phyloP scores from a whole-genome alignment of 2,329 filamentous ascomycete genomes.

The Penicillium sp. region DNA sequence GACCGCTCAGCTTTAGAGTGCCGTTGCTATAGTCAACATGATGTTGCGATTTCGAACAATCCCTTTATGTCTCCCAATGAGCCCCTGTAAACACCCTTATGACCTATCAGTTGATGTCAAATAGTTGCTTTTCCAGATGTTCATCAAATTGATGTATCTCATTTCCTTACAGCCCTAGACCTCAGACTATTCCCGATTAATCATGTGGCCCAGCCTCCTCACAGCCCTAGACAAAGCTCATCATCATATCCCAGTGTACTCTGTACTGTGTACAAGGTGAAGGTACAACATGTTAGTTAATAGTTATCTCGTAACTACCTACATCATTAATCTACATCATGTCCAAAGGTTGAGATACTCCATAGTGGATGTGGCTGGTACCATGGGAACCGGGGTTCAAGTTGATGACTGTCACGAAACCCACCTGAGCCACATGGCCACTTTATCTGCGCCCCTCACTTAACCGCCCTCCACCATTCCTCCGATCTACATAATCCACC shows the following conservation, averaged over 20 bases:
- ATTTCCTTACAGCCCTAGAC: background rate
- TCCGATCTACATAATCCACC: slow-evolving; percentile 1
- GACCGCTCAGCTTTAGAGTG: background rate
- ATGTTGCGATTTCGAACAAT: background rate
- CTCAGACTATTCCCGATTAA: background rate
- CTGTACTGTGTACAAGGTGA: no score
- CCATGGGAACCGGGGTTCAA: no score
- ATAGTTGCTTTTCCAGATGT: background rate
- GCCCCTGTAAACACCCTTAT: background rate
- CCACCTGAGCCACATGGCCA: no score
- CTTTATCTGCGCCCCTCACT: slow-evolving; percentile 1
- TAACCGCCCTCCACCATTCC: slow-evolving; percentile 15
- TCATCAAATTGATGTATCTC: background rate
- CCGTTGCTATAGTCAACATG: slow-evolving; percentile 4
- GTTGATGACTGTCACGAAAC: no score
- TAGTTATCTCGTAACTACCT: no score
- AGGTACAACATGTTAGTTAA: no score
- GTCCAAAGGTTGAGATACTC: background rate
- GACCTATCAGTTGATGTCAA: background rate
- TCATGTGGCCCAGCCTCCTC: background rate
- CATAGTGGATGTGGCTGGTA: background rate
- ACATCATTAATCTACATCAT: no score
- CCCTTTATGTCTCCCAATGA: background rate
- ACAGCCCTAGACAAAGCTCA: background rate
- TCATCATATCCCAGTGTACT: no score